Evolutionary conservation across 2,329 filamentous ascomycete species (phyloP).

Genomic region (Hymenoscyphus scutula): DNA sequence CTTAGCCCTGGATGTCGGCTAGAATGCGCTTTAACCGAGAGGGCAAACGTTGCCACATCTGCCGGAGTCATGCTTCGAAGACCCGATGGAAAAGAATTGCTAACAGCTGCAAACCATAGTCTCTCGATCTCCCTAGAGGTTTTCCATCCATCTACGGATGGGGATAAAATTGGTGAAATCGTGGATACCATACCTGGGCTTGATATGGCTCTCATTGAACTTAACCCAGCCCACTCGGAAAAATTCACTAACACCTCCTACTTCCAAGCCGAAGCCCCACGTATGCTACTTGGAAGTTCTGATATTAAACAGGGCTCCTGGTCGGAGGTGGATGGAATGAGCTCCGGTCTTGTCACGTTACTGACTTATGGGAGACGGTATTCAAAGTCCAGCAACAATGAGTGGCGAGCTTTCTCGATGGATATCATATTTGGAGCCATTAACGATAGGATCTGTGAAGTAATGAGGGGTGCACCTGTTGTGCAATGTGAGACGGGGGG

Average conservation of each 20-base stretch:
- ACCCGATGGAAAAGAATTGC: too few species aligned
- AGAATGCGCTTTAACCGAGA: constrained; percentile 16
- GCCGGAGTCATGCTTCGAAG: too few species aligned
- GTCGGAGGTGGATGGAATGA: constrained; percentile 24
- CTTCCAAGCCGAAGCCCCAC: constrained; percentile 21
- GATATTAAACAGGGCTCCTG: constrained; percentile 19
- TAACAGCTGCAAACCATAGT: too few species aligned
- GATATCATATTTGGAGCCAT: constrained; percentile 20
- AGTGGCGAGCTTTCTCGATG: constrained; percentile 18
- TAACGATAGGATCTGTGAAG: constrained; percentile 20
- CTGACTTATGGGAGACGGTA: constrained; percentile 17
- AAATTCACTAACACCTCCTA: constrained; percentile 20
- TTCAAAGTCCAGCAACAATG: constrained; percentile 17
- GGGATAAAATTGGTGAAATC: too few species aligned
- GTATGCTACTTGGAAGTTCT: constrained; percentile 17
- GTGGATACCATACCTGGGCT: too few species aligned
- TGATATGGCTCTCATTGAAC: too few species aligned
- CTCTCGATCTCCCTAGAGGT: too few species aligned
- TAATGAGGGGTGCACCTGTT: constrained; percentile 20
- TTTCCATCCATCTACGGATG: too few species aligned
- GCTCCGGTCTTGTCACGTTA: constrained; percentile 20
- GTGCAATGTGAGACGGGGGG: constrained; percentile 19
- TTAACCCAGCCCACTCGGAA: constrained; percentile 4
- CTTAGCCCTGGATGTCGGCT: constrained; percentile 21
- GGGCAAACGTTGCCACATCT: constrained; percentile 21